These are phyloP conservation scores for Hygrocybe coccinea DNA, from an alignment of 768 basidiomycete species.

Conservation along the genomic window DNA sequence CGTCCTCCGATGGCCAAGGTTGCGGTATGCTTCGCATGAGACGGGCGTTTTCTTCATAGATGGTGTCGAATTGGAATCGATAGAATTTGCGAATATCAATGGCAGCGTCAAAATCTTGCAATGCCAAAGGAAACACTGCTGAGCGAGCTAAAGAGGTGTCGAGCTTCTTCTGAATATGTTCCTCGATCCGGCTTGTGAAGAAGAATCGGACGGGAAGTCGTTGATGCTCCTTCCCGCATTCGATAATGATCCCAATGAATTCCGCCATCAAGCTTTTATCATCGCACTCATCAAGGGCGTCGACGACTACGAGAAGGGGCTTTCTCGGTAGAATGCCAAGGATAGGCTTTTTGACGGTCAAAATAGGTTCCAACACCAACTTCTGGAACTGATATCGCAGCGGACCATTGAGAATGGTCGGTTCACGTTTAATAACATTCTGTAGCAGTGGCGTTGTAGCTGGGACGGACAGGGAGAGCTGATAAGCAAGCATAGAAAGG, in stretches of 20 bases:
- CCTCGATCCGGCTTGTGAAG: slow-evolving; percentile 12
- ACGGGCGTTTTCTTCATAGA: neutral
- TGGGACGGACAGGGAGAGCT: slow-evolving; percentile 13
- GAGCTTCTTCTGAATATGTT: slow-evolving; percentile 6
- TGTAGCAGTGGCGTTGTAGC: neutral
- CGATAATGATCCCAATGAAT: neutral
- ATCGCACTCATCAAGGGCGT: slow-evolving; percentile 15
- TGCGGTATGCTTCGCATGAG: neutral
- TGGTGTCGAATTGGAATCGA: neutral
- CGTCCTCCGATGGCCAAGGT: neutral
- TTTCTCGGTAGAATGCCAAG: neutral
- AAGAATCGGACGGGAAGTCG: slow-evolving; percentile 7
- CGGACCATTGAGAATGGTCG: slow-evolving; percentile 2
- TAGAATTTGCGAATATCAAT: slow-evolving; percentile 1
- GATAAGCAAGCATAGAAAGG: slow-evolving; percentile 23
- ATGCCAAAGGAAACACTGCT: neutral
- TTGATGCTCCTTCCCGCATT: neutral
- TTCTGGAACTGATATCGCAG: slow-evolving; percentile 10
- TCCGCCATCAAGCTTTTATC: neutral
- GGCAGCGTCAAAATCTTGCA: neutral
- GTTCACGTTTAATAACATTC: slow-evolving; percentile 4
- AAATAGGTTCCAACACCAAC: slow-evolving; percentile 13
- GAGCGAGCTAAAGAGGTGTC: neutral
- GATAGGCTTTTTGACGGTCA: neutral
- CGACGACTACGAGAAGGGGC: slow-evolving; percentile 5